Evolutionary conservation across 2,329 filamentous ascomycete species (phyloP), one percentile per base, ranked within the genome.

Genomic region (Ophiostoma fasciatum): DNA sequence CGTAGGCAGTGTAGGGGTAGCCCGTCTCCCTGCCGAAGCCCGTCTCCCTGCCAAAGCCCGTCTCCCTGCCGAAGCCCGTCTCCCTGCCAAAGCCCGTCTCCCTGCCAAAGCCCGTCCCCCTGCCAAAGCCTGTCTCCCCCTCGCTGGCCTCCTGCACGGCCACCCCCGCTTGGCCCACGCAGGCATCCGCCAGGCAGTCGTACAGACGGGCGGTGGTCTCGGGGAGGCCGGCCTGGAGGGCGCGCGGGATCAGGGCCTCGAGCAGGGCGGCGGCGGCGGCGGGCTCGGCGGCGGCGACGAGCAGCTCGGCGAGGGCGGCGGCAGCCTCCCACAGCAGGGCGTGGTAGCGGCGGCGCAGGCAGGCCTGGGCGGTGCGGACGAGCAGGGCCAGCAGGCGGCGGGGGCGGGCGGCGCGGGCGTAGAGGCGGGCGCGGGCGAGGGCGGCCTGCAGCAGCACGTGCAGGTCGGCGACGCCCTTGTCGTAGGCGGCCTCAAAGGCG

Each of bases 301-400:
- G 61, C 14, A 92, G 75, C 14, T 68, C 71, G 4, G 74, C 68
- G 1, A 94, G 52, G 0, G 71, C 64, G 1, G 72, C 74, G 2
- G 82, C 66, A 0, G 82, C 74, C 42, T 78, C 71, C 75, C 83
- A 90, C 7, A 94, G 60, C 14, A 70, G 68, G 0, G 73, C 70
- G 13, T 87, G 63, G 7, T 88, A 59, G 1, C 75, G 67, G 2
- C 78, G 71, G 31, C 75, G 69, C 62, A 80, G 75, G 0, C 82
- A 78, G 14, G 84, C 71, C 49, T 70, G 78, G 3, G 81, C 77
- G 1, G 84, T 84, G 29, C 82, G 70, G 48, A 92, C 64, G 5
- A 75, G 75, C 5, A 87, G 66, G 3, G 80, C 83, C 52, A 94
- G 84, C 0, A 74, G 83, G 41, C 79, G 72, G 46, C 82, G 71